A percentile compares a stretch with the other conserved stretches of the same genome.
These are phyloP conservation scores for Syncephalastrum monosporum DNA, from an alignment of 371 early-diverging fungal species.

Conservation along the genomic window DNA sequence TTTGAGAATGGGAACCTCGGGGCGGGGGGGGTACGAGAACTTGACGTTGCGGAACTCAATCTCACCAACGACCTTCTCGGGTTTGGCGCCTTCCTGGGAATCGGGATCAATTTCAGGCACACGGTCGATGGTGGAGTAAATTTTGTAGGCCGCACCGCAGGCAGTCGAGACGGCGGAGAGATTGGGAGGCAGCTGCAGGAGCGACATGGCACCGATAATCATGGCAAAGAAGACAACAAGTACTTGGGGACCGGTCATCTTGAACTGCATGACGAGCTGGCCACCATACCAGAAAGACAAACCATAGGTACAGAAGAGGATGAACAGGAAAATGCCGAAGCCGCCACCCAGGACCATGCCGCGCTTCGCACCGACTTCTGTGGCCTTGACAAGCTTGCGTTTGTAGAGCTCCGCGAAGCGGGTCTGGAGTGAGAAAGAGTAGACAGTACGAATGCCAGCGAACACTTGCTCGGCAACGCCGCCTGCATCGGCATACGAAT, in stretches of 20 bases:
- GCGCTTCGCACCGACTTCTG: conserved; percentile 53
- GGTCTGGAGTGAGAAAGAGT: conserved; percentile 78
- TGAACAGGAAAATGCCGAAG: conserved; percentile 63
- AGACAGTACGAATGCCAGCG: conserved; percentile 84
- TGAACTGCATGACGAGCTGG: conserved; percentile 45
- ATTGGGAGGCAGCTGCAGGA: conserved; percentile 55
- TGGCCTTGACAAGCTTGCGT: conserved; percentile 52
- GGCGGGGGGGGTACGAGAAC: conserved; percentile 74
- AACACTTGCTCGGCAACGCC: conserved; percentile 68
- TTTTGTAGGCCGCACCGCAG: conserved; percentile 61
- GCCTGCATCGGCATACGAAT: conserved; percentile 48
- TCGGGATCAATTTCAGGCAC: conserved; percentile 63
- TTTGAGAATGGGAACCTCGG: conserved; percentile 62
- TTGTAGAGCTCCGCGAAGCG: conserved; percentile 68
- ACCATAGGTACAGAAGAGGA: conserved; percentile 66
- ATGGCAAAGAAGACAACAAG: conserved; percentile 68
- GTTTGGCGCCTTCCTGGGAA: conserved; percentile 55
- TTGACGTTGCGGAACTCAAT: conserved; percentile 71
- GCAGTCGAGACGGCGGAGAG: conserved; percentile 61
- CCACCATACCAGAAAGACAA: conserved; percentile 84
- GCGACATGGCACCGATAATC: conserved; percentile 53
- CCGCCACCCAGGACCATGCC: conserved; percentile 54
- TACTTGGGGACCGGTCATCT: conserved; percentile 50
- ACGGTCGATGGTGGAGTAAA: conserved; percentile 80
- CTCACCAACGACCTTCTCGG: conserved; percentile 49